Evolutionary conservation across 345 rosid genomes (phyloP).

Genomic region (Turnera subulata): DNA sequence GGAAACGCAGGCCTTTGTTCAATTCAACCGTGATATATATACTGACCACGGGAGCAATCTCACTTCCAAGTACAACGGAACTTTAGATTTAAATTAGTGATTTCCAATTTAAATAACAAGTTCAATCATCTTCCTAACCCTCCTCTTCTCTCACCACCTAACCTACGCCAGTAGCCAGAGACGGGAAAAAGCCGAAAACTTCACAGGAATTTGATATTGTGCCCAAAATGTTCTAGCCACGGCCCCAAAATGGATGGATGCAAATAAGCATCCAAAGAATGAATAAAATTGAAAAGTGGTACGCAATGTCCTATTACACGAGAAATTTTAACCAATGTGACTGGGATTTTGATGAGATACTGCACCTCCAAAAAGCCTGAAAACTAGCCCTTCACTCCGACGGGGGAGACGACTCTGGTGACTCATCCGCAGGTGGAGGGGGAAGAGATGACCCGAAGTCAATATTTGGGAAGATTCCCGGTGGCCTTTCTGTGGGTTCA

Average conservation of each 20-base stretch:
- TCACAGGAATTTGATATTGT: too few species aligned
- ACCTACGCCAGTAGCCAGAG: too few species aligned
- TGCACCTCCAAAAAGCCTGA: slow-evolving; percentile 14
- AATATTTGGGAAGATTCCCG: slow-evolving; percentile 72
- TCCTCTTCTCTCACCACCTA: too few species aligned
- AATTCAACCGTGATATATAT: too few species aligned
- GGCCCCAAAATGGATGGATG: slow-evolving; percentile 11
- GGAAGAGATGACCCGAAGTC: slow-evolving; percentile 62
- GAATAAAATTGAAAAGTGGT: slow-evolving; percentile 25
- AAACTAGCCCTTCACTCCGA: slow-evolving; percentile 13
- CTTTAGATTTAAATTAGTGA: too few species aligned
- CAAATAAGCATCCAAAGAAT: slow-evolving; percentile 26
- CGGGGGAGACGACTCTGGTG: slow-evolving; percentile 22
- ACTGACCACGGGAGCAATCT: too few species aligned
- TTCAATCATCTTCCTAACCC: too few species aligned
- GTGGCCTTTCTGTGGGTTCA: slow-evolving; percentile 74
- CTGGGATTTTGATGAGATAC: background rate
- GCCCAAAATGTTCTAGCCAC: background rate
- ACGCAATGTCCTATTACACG: slow-evolving; percentile 11
- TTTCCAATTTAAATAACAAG: too few species aligned
- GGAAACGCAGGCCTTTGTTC: too few species aligned
- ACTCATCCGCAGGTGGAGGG: slow-evolving; percentile 44
- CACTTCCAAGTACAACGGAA: too few species aligned
- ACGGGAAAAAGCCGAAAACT: too few species aligned
- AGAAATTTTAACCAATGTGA: slow-evolving; percentile 17